These are phyloP conservation scores for Botrytis tulipae DNA, from an alignment of 2,329 filamentous ascomycete genomes.

Conservation along the genomic window DNA sequence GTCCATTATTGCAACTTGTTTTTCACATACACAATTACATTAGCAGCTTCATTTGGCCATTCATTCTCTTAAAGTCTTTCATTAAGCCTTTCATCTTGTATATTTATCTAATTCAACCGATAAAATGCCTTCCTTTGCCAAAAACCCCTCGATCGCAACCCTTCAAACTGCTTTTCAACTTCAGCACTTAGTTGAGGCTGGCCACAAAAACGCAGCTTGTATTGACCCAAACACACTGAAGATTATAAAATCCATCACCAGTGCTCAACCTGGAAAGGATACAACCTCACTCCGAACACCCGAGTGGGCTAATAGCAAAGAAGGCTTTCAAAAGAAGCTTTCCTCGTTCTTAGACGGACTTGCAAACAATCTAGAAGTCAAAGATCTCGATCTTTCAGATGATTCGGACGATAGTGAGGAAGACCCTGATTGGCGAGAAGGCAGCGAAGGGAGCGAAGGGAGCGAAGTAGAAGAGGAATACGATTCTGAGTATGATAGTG, in stretches of 20 bases:
- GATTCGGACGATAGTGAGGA: slow-evolving; percentile 2
- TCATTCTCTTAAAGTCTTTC: neutral
- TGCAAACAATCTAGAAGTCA: neutral
- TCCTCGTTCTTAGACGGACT: slow-evolving; percentile 5
- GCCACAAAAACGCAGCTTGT: neutral
- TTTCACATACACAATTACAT: neutral
- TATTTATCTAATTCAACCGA: neutral
- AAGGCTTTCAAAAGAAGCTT: slow-evolving; percentile 7
- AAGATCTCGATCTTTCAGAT: neutral
- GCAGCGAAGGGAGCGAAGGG: neutral
- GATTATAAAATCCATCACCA: neutral
- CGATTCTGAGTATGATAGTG: slow-evolving; percentile 13
- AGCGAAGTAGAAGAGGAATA: neutral
- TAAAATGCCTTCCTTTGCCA: slow-evolving; percentile 12
- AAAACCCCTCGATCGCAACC: neutral
- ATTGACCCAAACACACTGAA: slow-evolving; percentile 1
- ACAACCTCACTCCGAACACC: neutral
- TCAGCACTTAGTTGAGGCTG: neutral
- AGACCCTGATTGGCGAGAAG: neutral
- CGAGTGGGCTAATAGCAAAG: slow-evolving; percentile 7
- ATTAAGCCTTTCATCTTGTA: neutral
- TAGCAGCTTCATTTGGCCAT: neutral
- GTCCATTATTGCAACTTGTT: neutral
- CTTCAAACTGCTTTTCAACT: slow-evolving; percentile 10
- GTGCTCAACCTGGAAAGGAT: neutral